Conservation (phyloP, 2,329 filamentous ascomycete species). For the Stromatinia cepivora region DNA sequence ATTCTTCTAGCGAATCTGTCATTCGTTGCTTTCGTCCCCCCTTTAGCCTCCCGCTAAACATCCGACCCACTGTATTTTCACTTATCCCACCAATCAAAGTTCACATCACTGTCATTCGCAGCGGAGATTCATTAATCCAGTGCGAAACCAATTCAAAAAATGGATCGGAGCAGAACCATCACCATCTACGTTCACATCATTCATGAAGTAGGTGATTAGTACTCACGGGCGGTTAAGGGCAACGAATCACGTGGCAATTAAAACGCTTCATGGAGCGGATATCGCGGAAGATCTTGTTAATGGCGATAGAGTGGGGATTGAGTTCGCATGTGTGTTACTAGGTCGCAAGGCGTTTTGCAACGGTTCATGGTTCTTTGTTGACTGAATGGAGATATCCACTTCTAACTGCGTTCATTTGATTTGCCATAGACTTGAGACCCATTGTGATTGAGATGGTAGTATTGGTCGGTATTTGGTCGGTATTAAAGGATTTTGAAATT, state of each 20-base stretch:
- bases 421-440: no score
- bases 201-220: no score
- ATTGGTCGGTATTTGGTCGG: no score
- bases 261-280: background rate
- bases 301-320: background rate
- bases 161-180: no score
- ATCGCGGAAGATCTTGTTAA: background rate
- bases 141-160: no score
- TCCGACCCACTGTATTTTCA: background rate
- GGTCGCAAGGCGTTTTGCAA: background rate
- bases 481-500: no score
- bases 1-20: background rate
- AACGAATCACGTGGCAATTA: background rate
- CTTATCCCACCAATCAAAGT: background rate
- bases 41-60: slow-evolving; percentile 8
- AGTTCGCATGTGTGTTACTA: background rate
- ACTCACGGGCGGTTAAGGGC: background rate
- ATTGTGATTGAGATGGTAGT: no score
- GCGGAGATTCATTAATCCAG: background rate
- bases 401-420: no score
- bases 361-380: background rate
- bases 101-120: background rate
- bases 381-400: no score
- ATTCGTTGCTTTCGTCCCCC: background rate
- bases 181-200: no score